Conservation (phyloP, 2,329 filamentous ascomycete genomes). For the Sporothrix mexicana region DNA sequence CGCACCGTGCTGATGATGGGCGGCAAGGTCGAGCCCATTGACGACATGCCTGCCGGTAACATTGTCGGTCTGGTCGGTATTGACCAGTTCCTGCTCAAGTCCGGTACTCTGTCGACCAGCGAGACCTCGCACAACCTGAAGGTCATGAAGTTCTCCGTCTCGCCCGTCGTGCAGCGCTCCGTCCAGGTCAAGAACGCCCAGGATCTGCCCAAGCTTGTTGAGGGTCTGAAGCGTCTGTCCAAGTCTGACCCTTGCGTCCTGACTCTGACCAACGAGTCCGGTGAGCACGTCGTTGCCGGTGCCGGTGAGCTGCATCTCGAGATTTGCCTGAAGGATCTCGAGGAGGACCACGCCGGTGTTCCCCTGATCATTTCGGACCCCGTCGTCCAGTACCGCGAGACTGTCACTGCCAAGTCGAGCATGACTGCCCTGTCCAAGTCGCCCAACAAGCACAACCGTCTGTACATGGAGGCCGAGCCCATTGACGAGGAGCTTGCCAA, state of each 20-base stretch:
- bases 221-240: slow-evolving; percentile 99
- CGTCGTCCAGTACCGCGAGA: slow-evolving; percentile 98
- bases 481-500: slow-evolving; percentile 88
- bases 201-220: slow-evolving; percentile 98
- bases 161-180: slow-evolving; percentile 96
- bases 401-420: slow-evolving; percentile 80
- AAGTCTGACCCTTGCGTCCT: slow-evolving; percentile 99
- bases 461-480: slow-evolving; percentile 93
- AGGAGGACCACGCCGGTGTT: slow-evolving; percentile 98
- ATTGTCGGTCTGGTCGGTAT: slow-evolving; percentile 99
- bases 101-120: slow-evolving; percentile 96
- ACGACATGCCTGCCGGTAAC: slow-evolving; percentile 99
- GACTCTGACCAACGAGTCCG: slow-evolving; percentile 85
- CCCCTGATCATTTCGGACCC: slow-evolving; percentile 97
- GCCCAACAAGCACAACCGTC: slow-evolving; percentile 99
- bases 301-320: slow-evolving; percentile 99
- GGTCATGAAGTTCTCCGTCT: slow-evolving; percentile 99
- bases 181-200: slow-evolving; percentile 99
- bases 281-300: slow-evolving; percentile 99
- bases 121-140: slow-evolving; percentile 99
- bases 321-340: slow-evolving; percentile 99
- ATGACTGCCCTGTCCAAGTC: slow-evolving; percentile 99
- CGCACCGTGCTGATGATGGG: slow-evolving; percentile 99
- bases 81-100: slow-evolving; percentile 99
- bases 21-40: slow-evolving; percentile 95